phyloP scores from a whole-genome alignment of 148 eudicot species.

The Chenopodium suecicum region DNA sequence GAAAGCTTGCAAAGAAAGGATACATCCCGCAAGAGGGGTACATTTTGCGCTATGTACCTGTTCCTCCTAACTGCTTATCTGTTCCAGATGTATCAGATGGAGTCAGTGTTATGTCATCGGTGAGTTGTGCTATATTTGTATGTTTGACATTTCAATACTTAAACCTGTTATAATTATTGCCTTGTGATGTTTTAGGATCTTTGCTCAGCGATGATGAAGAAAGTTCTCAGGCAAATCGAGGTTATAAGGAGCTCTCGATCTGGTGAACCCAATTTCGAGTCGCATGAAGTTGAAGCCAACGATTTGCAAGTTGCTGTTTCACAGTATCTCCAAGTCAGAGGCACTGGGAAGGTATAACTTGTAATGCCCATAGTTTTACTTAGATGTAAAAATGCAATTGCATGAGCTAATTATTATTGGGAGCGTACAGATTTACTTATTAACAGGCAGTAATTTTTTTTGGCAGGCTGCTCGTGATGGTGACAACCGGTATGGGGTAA shows the following conservation, averaged over 20 bases:
- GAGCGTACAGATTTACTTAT: neutral
- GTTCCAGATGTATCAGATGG: conserved; percentile 96
- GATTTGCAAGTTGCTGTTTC: conserved; percentile 76
- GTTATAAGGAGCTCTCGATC: conserved; percentile 78
- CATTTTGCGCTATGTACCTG: conserved; percentile 67
- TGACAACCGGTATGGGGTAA: conserved; percentile 59
- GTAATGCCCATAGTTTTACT: neutral
- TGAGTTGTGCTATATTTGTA: conserved; percentile 29
- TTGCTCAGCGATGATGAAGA: conserved; percentile 64
- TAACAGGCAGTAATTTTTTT: neutral
- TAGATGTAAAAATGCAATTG: neutral
- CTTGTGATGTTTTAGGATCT: conserved; percentile 55
- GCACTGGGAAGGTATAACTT: conserved; percentile 71
- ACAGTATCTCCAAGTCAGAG: conserved; percentile 79
- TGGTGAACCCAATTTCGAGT: conserved; percentile 84
- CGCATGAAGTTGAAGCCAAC: conserved; percentile 85
- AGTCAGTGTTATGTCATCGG: conserved; percentile 82
- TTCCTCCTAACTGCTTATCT: conserved; percentile 93
- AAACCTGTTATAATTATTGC: neutral
- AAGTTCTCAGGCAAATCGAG: conserved; percentile 78
- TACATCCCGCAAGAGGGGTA: conserved; percentile 87
- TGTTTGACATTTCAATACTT: neutral
- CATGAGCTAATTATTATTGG: neutral
- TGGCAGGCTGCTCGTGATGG: conserved; percentile 76
- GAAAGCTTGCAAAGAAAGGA: conserved; percentile 71